Conservation (phyloP, 306 rosid genomes). For the Inga leiocalycina region DNA sequence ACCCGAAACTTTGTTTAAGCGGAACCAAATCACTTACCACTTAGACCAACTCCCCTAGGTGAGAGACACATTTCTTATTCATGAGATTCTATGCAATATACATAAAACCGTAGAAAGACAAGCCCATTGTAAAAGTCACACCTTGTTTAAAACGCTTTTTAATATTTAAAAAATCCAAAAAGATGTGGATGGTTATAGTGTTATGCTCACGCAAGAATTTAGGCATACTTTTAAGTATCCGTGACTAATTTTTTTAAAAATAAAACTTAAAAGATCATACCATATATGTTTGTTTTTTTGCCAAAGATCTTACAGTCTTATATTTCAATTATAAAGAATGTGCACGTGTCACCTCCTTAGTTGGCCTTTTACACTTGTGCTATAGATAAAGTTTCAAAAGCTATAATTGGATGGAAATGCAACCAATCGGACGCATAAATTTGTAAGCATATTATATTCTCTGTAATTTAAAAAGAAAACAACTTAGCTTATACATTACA, state of each 20-base stretch:
- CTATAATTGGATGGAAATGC: conserved; percentile 37
- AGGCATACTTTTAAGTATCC: not conserved
- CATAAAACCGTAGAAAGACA: not conserved
- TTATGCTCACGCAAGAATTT: too few species aligned
- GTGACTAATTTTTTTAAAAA: too few species aligned
- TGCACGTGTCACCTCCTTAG: not conserved
- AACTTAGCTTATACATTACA: too few species aligned
- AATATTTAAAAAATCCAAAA: too few species aligned
- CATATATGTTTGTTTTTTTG: not conserved
- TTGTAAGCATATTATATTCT: not conserved
- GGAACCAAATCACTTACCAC: too few species aligned
- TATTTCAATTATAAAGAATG: not conserved
- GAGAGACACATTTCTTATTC: not conserved
- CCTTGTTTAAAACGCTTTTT: too few species aligned
- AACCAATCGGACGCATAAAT: not conserved
- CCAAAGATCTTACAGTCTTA: not conserved
- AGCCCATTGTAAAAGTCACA: too few species aligned
- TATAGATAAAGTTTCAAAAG: conserved; percentile 5
- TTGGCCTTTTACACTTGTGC: conserved; percentile 31
- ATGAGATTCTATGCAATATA: not conserved
- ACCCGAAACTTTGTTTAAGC: too few species aligned
- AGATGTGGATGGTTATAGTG: too few species aligned
- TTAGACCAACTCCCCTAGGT: too few species aligned
- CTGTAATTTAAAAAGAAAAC: too few species aligned
- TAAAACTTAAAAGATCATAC: not conserved